These are phyloP conservation scores for Mucor mucedo DNA, from an alignment of 371 early-diverging fungal species.

Conservation along the genomic window DNA sequence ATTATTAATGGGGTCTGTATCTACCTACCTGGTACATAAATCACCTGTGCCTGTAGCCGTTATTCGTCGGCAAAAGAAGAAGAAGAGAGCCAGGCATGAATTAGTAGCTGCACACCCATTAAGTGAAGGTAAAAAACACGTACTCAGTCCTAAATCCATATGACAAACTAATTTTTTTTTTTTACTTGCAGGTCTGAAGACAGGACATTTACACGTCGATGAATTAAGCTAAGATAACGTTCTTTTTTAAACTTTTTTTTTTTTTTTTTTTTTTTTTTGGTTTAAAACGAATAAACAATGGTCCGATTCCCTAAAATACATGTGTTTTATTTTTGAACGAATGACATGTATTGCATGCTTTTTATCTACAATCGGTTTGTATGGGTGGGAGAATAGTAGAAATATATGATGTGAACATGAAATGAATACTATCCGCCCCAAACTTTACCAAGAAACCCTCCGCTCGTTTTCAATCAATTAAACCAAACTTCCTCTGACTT, in stretches of 20 bases:
- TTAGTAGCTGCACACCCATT: constrained; percentile 25
- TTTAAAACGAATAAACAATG: no score
- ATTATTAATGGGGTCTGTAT: constrained; percentile 30
- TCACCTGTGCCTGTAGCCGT: constrained; percentile 62
- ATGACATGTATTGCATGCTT: no score
- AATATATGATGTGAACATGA: no score
- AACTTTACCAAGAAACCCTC: no score
- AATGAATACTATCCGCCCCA: no score
- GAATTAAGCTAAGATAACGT: constrained; percentile 27
- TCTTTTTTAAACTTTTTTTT: background rate
- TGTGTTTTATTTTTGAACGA: no score
- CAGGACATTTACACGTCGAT: constrained; percentile 40
- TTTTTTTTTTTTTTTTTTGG: no score
- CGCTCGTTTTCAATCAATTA: no score
- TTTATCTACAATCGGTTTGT: no score
- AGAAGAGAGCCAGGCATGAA: constrained; percentile 34
- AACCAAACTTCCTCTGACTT: no score
- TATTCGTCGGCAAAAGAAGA: constrained; percentile 52
- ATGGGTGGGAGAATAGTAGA: no score
- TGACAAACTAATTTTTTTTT: background rate
- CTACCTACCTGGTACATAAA: constrained; percentile 29
- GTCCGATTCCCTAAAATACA: no score
- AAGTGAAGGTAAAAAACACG: constrained; percentile 35
- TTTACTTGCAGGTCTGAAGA: constrained; percentile 28
- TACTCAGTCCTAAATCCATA: background rate